A percentile compares a stretch with the other conserved stretches of the same genome.
Evolutionary conservation across 257 asterid genomes (phyloP).

Genomic region (Gardenia jasminoides): DNA sequence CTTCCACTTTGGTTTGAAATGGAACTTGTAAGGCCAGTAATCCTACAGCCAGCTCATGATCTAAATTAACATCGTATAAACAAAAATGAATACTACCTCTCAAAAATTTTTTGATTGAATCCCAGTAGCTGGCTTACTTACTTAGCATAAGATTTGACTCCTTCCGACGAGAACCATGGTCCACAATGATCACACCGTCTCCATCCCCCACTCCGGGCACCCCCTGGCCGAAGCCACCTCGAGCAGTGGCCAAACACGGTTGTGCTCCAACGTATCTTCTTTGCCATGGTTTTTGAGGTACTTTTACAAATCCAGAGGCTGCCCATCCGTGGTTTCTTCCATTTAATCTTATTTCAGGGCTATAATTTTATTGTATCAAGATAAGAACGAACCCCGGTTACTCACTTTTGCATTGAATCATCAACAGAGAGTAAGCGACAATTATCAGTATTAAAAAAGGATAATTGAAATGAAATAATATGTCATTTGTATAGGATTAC

Average conservation of each 20-base stretch:
- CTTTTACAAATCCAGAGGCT: constrained; percentile 42
- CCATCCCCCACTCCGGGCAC: constrained; percentile 47
- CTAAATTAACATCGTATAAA: too few species aligned
- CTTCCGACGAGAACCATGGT: constrained; percentile 91
- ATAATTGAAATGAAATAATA: background rate
- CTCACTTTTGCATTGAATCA: background rate
- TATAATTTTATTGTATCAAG: constrained; percentile 20
- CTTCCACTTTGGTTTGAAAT: too few species aligned
- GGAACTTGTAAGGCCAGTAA: too few species aligned
- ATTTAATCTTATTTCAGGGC: constrained; percentile 33
- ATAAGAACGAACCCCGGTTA: constrained; percentile 11
- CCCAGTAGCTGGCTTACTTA: constrained; percentile 26
- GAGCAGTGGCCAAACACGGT: constrained; percentile 60
- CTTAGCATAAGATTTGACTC: constrained; percentile 93
- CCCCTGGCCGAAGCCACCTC: constrained; percentile 55
- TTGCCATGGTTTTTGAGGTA: constrained; percentile 37
- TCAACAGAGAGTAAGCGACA: background rate
- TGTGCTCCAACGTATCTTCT: constrained; percentile 38
- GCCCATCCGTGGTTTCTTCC: constrained; percentile 38
- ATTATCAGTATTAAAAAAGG: background rate
- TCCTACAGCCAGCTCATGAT: too few species aligned
- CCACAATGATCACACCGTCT: constrained; percentile 86
- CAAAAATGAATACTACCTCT: too few species aligned
- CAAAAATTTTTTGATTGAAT: too few species aligned
- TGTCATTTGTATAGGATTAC: background rate